Evolutionary conservation across 2,329 filamentous ascomycete species (phyloP).

Genomic region (Ceratocystis harringtonii): DNA sequence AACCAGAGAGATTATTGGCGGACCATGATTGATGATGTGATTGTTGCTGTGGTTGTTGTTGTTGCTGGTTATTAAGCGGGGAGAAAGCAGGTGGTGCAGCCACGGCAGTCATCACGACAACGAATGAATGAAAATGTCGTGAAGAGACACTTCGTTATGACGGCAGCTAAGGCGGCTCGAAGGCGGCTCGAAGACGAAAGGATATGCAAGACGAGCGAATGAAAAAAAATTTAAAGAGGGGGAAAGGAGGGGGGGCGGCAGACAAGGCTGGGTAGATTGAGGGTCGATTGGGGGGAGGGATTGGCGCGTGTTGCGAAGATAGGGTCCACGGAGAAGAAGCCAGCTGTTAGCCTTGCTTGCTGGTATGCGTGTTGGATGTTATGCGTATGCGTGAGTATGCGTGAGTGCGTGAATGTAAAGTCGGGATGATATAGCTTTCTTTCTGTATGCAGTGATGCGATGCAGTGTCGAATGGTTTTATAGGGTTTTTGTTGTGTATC

Average conservation of each 20-base stretch:
- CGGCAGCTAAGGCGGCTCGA: constrained; percentile 5
- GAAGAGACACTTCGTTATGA: constrained; percentile 3
- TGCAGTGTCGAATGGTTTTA: no score
- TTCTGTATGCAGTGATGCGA: no score
- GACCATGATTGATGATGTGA: constrained; percentile 19
- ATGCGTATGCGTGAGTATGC: no score
- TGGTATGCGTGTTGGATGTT: no score
- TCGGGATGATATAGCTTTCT: no score
- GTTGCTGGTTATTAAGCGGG: constrained; percentile 43
- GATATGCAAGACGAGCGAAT: background rate
- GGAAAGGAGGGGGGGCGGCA: background rate
- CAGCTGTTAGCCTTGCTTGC: background rate
- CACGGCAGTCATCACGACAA: constrained; percentile 46
- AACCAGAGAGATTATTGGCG: constrained; percentile 22
- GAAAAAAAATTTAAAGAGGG: constrained; percentile 4
- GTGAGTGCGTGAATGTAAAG: no score
- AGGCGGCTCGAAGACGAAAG: background rate
- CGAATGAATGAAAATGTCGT: constrained; percentile 6
- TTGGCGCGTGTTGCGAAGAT: background rate
- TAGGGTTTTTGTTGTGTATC: background rate
- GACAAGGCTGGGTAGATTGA: background rate
- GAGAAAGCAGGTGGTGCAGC: constrained; percentile 49
- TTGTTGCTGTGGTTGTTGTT: constrained; percentile 20
- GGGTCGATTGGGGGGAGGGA: background rate
- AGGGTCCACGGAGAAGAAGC: background rate